Evolutionary conservation across 176 grass and related monocot species (phyloP).

Genomic region (Triticum urartu): DNA sequence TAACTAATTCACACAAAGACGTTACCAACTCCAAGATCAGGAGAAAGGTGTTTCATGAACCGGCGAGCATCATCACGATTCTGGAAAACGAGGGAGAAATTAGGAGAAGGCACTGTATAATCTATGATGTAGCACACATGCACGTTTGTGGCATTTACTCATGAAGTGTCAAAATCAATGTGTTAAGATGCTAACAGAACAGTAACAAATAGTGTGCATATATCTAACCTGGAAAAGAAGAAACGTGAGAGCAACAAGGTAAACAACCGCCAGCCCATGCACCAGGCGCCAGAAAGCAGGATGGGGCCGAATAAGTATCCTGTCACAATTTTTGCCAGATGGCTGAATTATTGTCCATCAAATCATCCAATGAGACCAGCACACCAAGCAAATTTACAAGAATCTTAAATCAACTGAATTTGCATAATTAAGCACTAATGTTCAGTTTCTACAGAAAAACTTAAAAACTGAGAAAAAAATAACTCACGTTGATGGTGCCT

Average conservation of each 20-base stretch:
- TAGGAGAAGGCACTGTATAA: neutral
- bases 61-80: conserved; percentile 89
- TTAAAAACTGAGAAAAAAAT: neutral
- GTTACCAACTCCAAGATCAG: conserved; percentile 93
- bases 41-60: conserved; percentile 89
- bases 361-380: neutral
- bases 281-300: conserved; percentile 96
- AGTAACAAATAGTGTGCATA: neutral
- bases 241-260: conserved; percentile 89
- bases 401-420: neutral
- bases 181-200: neutral
- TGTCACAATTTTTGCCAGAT: conserved; percentile 41
- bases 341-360: conserved; percentile 33
- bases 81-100: conserved; percentile 36
- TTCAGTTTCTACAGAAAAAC: neutral
- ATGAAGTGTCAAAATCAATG: neutral
- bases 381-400: neutral
- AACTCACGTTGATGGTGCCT: conserved; percentile 97
- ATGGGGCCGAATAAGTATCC: conserved; percentile 98
- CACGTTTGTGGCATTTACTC: neutral
- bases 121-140: neutral
- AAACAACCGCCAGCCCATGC: conserved; percentile 93
- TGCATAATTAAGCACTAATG: conserved; percentile 2
- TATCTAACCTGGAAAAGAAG: conserved; percentile 94
- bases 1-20: neutral